Evolutionary conservation across 2,329 filamentous ascomycete species (phyloP).

Genomic region (Sporothrix pseudoabietina): DNA sequence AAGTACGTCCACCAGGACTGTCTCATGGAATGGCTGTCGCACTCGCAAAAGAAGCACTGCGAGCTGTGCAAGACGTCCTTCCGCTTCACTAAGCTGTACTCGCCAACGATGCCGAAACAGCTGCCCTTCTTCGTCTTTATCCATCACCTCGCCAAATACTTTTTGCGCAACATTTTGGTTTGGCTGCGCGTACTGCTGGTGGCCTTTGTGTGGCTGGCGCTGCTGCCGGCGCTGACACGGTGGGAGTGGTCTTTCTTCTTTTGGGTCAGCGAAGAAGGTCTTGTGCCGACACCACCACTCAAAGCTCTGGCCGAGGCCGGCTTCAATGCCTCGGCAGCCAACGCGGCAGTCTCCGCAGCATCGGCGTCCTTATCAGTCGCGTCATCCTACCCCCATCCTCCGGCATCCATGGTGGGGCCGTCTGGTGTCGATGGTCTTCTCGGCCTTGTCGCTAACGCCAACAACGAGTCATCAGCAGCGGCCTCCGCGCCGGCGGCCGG

Average conservation of each 20-base stretch:
- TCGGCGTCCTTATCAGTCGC: slow-evolving; percentile 5
- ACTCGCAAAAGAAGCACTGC: slow-evolving; percentile 99
- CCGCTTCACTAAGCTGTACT: slow-evolving; percentile 96
- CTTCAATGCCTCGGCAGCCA: neutral
- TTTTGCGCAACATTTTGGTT: slow-evolving; percentile 69
- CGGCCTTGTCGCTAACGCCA: neutral
- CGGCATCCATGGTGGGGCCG: neutral
- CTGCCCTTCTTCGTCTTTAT: slow-evolving; percentile 81
- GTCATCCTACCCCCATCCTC: neutral
- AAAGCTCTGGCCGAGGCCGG: neutral
- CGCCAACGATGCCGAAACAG: slow-evolving; percentile 85
- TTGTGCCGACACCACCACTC: slow-evolving; percentile 38
- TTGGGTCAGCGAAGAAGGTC: slow-evolving; percentile 83
- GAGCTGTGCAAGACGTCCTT: slow-evolving; percentile 99
- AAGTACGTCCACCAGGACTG: slow-evolving; percentile 98
- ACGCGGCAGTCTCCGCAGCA: neutral
- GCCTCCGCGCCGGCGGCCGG: neutral
- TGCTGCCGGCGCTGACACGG: slow-evolving; percentile 87
- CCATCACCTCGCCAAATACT: slow-evolving; percentile 73
- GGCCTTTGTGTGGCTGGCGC: slow-evolving; percentile 81
- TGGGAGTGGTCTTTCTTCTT: slow-evolving; percentile 92
- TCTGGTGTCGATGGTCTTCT: neutral
- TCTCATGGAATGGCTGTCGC: slow-evolving; percentile 97
- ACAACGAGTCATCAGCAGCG: neutral
- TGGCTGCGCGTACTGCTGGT: slow-evolving; percentile 82